These are phyloP conservation scores for Penicillium silybi DNA, from an alignment of 495 filamentous ascomycete genomes.

Conservation along the genomic window DNA sequence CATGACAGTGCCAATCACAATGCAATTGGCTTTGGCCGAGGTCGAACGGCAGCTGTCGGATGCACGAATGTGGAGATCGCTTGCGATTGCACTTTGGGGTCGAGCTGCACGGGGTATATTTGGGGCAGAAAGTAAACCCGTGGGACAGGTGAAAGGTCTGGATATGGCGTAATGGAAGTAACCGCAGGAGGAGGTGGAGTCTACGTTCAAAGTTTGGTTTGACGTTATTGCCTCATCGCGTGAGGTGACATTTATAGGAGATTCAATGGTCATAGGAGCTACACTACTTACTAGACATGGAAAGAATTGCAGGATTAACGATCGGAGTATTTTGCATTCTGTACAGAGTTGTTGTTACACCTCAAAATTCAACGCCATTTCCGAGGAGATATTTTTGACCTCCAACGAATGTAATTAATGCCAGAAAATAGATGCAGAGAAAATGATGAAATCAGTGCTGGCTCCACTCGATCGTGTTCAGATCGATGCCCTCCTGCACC, in stretches of 20 bases:
- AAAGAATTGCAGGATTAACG: not conserved
- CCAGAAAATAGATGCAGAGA: constrained; percentile 12
- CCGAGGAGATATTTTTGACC: constrained; percentile 18
- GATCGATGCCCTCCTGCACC: constrained; percentile 92
- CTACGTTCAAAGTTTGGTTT: not conserved
- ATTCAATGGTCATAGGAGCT: not conserved
- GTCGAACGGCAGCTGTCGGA: not conserved
- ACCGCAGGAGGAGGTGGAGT: no score
- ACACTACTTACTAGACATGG: not conserved
- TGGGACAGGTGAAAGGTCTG: not conserved
- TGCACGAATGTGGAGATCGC: not conserved
- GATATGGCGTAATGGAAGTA: no score
- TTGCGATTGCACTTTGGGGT: not conserved
- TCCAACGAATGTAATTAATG: constrained; percentile 20
- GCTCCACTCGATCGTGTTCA: constrained; percentile 97
- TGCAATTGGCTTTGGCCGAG: not conserved
- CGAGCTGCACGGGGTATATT: not conserved
- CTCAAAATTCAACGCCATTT: constrained; percentile 30
- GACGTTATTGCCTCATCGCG: not conserved
- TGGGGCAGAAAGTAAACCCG: no score
- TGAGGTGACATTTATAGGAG: no score
- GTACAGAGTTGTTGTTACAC: constrained; percentile 30
- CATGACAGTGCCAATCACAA: not conserved
- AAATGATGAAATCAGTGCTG: constrained; percentile 48
- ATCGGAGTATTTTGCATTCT: constrained; percentile 26